Conservation (phyloP, 768 basidiomycete genomes). For the Mycena olivaceomarginata region DNA sequence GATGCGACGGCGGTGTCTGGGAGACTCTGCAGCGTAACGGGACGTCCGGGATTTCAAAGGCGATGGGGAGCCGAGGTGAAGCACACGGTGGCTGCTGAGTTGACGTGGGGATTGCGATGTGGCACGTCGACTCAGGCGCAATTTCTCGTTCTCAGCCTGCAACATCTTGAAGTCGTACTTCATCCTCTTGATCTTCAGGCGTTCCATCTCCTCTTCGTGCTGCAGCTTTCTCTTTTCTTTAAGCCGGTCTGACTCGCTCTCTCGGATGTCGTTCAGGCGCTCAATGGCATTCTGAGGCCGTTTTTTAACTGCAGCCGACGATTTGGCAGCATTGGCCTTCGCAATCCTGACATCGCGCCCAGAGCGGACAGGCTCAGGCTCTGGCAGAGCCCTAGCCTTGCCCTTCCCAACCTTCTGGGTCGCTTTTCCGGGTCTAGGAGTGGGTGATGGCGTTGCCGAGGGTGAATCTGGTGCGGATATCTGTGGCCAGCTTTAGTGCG, state of each 20-base stretch:
- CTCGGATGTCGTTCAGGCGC: slow-evolving; percentile 19
- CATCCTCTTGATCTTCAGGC: slow-evolving; percentile 4
- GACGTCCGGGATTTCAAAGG: not conserved
- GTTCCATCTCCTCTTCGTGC: slow-evolving; percentile 1
- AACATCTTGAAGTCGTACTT: slow-evolving; percentile 14
- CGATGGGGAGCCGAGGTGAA: slow-evolving; percentile 6
- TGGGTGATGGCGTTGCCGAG: not conserved
- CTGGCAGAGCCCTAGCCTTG: not conserved
- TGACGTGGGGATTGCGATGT: slow-evolving; percentile 11
- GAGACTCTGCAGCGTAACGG: not conserved
- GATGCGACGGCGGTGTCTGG: not conserved
- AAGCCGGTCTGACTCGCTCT: slow-evolving; percentile 6
- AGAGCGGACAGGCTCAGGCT: too few relatives aligned
- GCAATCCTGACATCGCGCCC: slow-evolving; percentile 12
- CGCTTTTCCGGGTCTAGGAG: not conserved
- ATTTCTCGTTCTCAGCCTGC: slow-evolving; percentile 11
- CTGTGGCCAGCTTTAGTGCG: not conserved
- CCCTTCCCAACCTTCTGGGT: not conserved
- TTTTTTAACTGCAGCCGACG: not conserved
- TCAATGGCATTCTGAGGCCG: slow-evolving; percentile 6
- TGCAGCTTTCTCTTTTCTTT: not conserved
- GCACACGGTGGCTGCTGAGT: not conserved
- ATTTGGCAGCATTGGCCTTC: slow-evolving; percentile 2
- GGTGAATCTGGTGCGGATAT: not conserved
- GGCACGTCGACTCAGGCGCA: slow-evolving; percentile 6